A percentile compares a stretch with the other conserved stretches of the same genome.
Evolutionary conservation across 1,284 basidiomycete genomes (phyloP).

Genomic region (Tetrapyrgos nigripes): DNA sequence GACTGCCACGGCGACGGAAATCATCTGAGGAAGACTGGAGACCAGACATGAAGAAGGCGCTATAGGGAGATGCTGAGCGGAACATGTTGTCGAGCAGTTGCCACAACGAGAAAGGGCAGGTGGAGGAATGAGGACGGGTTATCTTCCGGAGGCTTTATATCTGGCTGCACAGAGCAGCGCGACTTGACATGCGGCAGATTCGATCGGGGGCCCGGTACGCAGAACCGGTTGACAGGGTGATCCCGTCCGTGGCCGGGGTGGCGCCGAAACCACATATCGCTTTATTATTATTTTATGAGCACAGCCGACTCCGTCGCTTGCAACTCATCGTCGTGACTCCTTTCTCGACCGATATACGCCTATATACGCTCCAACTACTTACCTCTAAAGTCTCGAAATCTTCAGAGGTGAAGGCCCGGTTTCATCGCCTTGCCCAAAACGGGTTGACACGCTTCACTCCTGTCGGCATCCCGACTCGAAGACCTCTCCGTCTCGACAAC

Average conservation of each 20-base stretch:
- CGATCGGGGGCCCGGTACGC: too few species aligned
- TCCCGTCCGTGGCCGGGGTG: too few species aligned
- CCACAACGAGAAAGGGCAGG: neutral
- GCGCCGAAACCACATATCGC: too few species aligned
- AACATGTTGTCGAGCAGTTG: conserved; percentile 35
- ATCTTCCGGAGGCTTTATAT: too few species aligned
- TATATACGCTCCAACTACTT: neutral
- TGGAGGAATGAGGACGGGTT: neutral
- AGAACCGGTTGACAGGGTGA: too few species aligned
- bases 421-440: neutral
- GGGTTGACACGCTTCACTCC: neutral
- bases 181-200: too few species aligned
- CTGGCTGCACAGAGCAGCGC: too few species aligned
- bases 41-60: conserved; percentile 67
- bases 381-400: neutral
- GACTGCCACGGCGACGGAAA: conserved; percentile 47
- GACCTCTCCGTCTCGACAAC: neutral
- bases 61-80: conserved; percentile 50
- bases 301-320: too few species aligned
- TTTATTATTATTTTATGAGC: too few species aligned
- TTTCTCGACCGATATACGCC: too few species aligned
- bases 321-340: too few species aligned
- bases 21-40: conserved; percentile 47
- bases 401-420: neutral
- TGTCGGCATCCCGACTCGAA: neutral